phyloP scores from a whole-genome alignment of 1,284 basidiomycete species.

The Cutaneotrichosporon sp. region DNA sequence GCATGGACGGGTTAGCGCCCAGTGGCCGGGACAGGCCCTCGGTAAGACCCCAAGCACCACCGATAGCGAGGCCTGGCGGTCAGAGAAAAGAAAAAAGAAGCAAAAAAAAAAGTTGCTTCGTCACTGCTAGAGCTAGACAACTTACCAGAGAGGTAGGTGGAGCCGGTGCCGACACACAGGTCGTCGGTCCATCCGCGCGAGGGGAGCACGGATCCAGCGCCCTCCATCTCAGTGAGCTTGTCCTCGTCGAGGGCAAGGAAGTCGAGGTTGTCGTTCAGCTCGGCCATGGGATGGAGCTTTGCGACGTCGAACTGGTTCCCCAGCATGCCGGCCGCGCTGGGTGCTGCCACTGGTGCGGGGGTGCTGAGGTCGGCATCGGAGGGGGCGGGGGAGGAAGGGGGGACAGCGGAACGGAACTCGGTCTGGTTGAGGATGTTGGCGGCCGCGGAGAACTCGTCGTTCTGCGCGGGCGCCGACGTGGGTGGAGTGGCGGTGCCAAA shows the following conservation, averaged over 20 bases:
- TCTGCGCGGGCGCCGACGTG: constrained; percentile 21
- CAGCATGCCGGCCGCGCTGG: constrained; percentile 77
- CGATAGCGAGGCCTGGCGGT: constrained; percentile 79
- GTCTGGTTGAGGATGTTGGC: constrained; percentile 47
- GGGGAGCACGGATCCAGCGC: constrained; percentile 79
- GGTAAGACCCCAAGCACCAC: constrained; percentile 91
- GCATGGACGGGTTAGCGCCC: constrained; percentile 63
- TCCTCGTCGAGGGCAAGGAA: constrained; percentile 91
- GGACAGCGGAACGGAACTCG: constrained; percentile 41
- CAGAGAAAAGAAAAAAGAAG: constrained; percentile 58
- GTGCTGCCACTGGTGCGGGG: constrained; percentile 26
- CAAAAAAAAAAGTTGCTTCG: neutral
- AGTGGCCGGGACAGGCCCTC: constrained; percentile 86
- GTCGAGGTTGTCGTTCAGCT: constrained; percentile 76
- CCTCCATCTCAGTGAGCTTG: constrained; percentile 81
- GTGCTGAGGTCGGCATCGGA: constrained; percentile 13
- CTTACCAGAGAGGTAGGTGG: constrained; percentile 95
- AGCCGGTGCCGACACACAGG: constrained; percentile 97
- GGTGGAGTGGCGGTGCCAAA: constrained; percentile 31
- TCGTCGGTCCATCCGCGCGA: constrained; percentile 99
- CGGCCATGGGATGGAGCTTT: constrained; percentile 84
- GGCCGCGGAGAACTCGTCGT: constrained; percentile 32
- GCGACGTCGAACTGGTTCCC: constrained; percentile 81
- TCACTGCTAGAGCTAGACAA: constrained; percentile 52
- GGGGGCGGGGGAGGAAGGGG: constrained; percentile 19